These are phyloP conservation scores for Aspergillus candidus DNA, from an alignment of 2,329 filamentous ascomycete species.

Conservation along the genomic window DNA sequence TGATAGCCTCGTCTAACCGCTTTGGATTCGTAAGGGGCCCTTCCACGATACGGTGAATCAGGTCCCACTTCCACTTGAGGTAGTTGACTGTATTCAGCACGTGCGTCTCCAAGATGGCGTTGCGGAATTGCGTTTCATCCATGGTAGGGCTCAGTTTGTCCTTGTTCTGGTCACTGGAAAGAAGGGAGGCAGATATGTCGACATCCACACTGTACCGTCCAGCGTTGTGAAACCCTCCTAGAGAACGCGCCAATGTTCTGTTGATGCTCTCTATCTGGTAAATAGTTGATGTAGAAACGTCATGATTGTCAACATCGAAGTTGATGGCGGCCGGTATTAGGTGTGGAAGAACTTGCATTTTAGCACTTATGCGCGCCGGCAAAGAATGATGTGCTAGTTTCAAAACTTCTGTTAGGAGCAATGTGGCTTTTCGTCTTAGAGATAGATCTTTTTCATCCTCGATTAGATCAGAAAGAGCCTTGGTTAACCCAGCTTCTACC, in stretches of 20 bases:
- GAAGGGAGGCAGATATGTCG: constrained; percentile 40
- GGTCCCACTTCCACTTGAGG: constrained; percentile 95
- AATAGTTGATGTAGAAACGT: constrained; percentile 79
- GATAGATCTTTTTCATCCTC: constrained; percentile 45
- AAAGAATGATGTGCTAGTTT: constrained; percentile 83
- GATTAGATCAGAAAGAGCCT: constrained; percentile 46
- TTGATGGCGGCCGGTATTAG: constrained; percentile 71
- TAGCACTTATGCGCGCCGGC: constrained; percentile 72
- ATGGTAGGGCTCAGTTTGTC: constrained; percentile 56
- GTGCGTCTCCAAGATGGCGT: constrained; percentile 63
- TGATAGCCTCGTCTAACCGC: constrained; percentile 86
- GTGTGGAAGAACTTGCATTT: constrained; percentile 81
- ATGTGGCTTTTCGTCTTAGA: constrained; percentile 79
- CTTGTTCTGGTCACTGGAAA: constrained; percentile 39
- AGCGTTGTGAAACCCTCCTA: constrained; percentile 36
- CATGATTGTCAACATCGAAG: constrained; percentile 65
- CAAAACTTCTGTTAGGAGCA: constrained; percentile 84
- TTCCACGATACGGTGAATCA: constrained; percentile 85
- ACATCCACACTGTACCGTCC: constrained; percentile 40
- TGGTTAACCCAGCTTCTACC: constrained; percentile 69
- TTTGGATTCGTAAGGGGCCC: constrained; percentile 88
- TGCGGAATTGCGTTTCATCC: constrained; percentile 59
- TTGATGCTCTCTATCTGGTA: constrained; percentile 99
- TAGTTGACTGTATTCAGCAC: constrained; percentile 87
- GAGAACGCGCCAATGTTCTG: constrained; percentile 78